phyloP scores from a whole-genome alignment of 768 basidiomycete genomes.

The Hortiboletus campestris region DNA sequence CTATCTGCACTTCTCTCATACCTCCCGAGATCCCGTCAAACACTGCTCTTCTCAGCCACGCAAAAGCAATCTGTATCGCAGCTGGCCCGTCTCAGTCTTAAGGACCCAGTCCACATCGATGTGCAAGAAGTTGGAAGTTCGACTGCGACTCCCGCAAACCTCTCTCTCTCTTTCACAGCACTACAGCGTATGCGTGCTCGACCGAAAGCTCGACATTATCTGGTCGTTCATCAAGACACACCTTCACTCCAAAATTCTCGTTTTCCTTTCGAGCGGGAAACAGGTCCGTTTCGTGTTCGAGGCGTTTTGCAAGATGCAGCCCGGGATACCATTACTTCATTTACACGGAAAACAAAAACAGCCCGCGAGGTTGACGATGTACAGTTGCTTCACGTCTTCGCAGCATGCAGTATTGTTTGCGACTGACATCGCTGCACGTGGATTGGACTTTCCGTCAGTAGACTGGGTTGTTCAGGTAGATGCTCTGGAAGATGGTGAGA shows the following conservation, averaged over 20 bases:
- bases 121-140: conserved; percentile 46
- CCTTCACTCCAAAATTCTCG: conserved; percentile 84
- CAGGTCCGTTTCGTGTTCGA: conserved; percentile 97
- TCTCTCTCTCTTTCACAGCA: conserved; percentile 94
- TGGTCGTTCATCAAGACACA: conserved; percentile 97
- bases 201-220: conserved; percentile 85
- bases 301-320: conserved; percentile 93
- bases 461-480: conserved; percentile 98
- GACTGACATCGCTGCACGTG: conserved; percentile 94
- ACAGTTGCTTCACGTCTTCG: conserved; percentile 77
- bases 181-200: conserved; percentile 79
- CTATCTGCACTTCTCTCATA: conserved; percentile 89
- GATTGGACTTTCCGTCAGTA: conserved; percentile 92
- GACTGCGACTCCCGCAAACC: conserved; percentile 63
- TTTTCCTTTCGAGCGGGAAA: conserved; percentile 93
- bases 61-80: conserved; percentile 89
- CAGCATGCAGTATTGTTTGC: conserved; percentile 88
- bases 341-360: conserved; percentile 98
- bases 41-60: conserved; percentile 94
- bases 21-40: conserved; percentile 89
- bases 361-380: conserved; percentile 79
- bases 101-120: conserved; percentile 74
- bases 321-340: conserved; percentile 89
- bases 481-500: conserved; percentile 95
- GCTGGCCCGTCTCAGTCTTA: conserved; percentile 85